Conservation (phyloP, 75 land plant genomes). For the Pinus tabuliformis region DNA sequence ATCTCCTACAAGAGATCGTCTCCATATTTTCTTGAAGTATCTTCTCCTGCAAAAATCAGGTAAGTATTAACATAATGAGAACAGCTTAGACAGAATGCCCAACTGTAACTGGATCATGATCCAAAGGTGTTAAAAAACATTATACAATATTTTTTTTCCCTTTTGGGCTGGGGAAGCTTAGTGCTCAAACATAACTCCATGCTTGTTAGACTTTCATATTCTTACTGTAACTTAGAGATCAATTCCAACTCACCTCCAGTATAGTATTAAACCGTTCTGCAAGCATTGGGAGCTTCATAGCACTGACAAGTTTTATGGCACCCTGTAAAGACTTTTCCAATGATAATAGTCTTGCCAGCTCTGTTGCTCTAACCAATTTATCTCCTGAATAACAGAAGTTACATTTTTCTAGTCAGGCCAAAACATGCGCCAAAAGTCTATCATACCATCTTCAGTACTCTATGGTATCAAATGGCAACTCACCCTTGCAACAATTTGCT, state of each 20-base stretch:
- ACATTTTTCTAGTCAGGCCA: not conserved
- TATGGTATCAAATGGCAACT: not conserved
- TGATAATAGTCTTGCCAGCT: constrained; percentile 19
- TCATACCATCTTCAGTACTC: not conserved
- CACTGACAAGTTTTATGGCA: constrained; percentile 88
- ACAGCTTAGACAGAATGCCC: not conserved
- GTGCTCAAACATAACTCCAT: not conserved
- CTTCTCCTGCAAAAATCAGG: constrained; percentile 39
- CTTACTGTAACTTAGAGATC: not conserved
- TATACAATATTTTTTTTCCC: not conserved
- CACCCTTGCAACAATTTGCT: constrained; percentile 90
- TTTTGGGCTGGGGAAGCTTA: not conserved
- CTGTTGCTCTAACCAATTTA: constrained; percentile 73
- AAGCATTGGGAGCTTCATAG: constrained; percentile 74
- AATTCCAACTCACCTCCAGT: constrained; percentile 63
- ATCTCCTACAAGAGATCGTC: not conserved
- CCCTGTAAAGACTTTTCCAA: constrained; percentile 85
- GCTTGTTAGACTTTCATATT: not conserved
- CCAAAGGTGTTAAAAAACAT: not conserved
- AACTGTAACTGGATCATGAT: not conserved
- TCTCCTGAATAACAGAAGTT: constrained; percentile 56
- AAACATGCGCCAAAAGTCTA: not conserved
- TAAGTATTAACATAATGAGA: not conserved
- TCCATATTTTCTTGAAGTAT: constrained; percentile 10
- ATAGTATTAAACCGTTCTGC: constrained; percentile 73